Evolutionary conservation across 192 early-diverging fungal genomes (phyloP), one percentile per base, ranked within the genome.

Genomic region (Glomus cerebriforme): DNA sequence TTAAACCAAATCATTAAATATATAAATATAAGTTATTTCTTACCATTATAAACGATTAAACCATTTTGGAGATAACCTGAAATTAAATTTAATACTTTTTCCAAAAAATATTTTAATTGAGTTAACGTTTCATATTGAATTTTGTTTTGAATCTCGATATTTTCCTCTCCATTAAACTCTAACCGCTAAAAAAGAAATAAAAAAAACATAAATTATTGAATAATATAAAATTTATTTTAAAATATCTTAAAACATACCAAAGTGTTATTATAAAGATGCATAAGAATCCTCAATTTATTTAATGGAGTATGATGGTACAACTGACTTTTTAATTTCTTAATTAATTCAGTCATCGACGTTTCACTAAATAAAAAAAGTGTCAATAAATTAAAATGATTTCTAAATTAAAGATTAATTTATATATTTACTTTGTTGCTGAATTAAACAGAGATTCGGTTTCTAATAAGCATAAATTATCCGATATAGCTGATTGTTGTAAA

Each of bases 231-330:
- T 27, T 67, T 32, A 17, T 37, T 19, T 4, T 67, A 3, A 17
- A 47, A 47, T n/a, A n/a, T n/a, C n/a, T n/a, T n/a, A 13, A 19
- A 15, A 67, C 65, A 22, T 68, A 68, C 66, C 12, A 10, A n/a
- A 68, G 66, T 68, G 17, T 37, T 68, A n/a, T 5, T 39, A 68
- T 68, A 68, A 68, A 68, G 29, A 9, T 68, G 34, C 8, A 68
- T 10, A 34, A 68, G 35, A 8, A 68, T n/a, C 22, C 66, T 31
- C 5, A 22, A 27, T 19, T 31, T 34, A 68, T 68, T 68, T 37
- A 68, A n/a, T 22, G 13, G 17, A 10, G 19, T n/a, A 9, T 68
- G 3, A 7, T 34, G 19, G 39, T 68, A 68, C 13, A 68, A 22
- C 4, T n/a, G 32, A 68, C 9, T 15, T 37, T 37, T 68, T 22